A percentile compares a stretch with the other conserved stretches of the same genome.
Conservation (phyloP, 1,139 yeast genomes). For the Saccharomyces hybrid region DNA sequence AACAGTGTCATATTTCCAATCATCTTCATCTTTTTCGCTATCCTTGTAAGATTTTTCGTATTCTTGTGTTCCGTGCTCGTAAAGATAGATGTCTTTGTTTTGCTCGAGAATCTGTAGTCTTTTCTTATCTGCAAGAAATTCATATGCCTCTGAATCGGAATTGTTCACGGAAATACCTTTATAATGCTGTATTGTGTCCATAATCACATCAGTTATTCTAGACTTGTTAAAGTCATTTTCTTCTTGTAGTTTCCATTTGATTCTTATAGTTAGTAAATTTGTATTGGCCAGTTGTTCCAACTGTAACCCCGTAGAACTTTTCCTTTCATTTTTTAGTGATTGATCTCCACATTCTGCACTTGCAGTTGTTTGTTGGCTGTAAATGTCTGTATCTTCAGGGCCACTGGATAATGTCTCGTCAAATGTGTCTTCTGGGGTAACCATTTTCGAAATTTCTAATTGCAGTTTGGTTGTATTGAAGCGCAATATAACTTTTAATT, state of each 20-base stretch:
- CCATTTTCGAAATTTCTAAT: neutral
- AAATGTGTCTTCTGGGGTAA: neutral
- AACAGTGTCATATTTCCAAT: slow-evolving; percentile 23
- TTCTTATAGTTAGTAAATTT: slow-evolving; percentile 22
- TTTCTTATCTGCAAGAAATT: slow-evolving; percentile 20
- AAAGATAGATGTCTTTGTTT: slow-evolving; percentile 17
- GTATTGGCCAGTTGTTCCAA: slow-evolving; percentile 28
- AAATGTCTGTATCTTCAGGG: neutral
- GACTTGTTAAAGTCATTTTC: slow-evolving; percentile 7
- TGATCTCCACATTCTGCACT: neutral
- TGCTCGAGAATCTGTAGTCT: slow-evolving; percentile 19
- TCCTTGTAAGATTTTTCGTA: slow-evolving; percentile 10
- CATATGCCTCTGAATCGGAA: slow-evolving; percentile 25
- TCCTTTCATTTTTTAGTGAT: neutral
- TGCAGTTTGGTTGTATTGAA: neutral
- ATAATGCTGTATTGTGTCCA: slow-evolving; percentile 10
- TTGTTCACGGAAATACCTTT: slow-evolving; percentile 20
- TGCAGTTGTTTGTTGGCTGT: neutral
- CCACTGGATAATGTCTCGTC: neutral
- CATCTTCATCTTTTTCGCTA: slow-evolving; percentile 2
- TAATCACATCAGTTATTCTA: slow-evolving; percentile 7
- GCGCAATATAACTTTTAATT: neutral
- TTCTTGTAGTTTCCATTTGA: slow-evolving; percentile 15
- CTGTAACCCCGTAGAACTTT: slow-evolving; percentile 8
- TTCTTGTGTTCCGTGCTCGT: slow-evolving; percentile 21